phyloP scores from a whole-genome alignment of 495 filamentous ascomycete genomes.

The Penicillium lagena region DNA sequence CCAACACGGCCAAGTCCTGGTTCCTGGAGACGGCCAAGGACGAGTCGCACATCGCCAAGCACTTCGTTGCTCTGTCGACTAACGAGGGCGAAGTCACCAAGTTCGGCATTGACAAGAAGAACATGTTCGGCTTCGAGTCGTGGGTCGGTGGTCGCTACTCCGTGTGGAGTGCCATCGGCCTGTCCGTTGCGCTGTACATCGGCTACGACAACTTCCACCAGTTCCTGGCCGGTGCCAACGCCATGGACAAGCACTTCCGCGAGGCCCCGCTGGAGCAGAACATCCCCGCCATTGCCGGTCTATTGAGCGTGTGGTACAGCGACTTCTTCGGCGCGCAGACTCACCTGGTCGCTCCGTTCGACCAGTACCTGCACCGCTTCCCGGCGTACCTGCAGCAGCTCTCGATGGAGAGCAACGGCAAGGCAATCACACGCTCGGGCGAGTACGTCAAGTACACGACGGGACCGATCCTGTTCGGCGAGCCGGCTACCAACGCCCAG shows the following conservation, averaged over 20 bases:
- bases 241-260: conserved; percentile 98
- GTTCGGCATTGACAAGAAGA: conserved; percentile 94
- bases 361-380: conserved; percentile 98
- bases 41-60: conserved; percentile 75
- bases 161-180: conserved; percentile 96
- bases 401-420: conserved; percentile 99
- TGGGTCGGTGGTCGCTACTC: conserved; percentile 98
- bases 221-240: conserved; percentile 91
- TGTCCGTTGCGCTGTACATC: conserved; percentile 89
- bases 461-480: conserved; percentile 89
- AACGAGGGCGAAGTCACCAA: conserved; percentile 93
- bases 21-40: conserved; percentile 86
- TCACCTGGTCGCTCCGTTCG: conserved; percentile 94
- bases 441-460: conserved; percentile 96
- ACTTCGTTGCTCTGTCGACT: conserved; percentile 97
- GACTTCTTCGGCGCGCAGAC: conserved; percentile 98
- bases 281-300: conserved; percentile 85
- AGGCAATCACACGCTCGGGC: conserved; percentile 87
- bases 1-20: conserved; percentile 93
- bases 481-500: conserved; percentile 98
- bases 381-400: conserved; percentile 98
- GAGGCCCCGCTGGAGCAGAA: conserved; percentile 87
- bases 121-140: conserved; percentile 98
- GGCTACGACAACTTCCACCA: conserved; percentile 96
- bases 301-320: conserved; percentile 96